Evolutionary conservation across 495 filamentous ascomycete species (phyloP), one percentile per base, ranked within the genome.

Genomic region (Cercophora scortea): DNA sequence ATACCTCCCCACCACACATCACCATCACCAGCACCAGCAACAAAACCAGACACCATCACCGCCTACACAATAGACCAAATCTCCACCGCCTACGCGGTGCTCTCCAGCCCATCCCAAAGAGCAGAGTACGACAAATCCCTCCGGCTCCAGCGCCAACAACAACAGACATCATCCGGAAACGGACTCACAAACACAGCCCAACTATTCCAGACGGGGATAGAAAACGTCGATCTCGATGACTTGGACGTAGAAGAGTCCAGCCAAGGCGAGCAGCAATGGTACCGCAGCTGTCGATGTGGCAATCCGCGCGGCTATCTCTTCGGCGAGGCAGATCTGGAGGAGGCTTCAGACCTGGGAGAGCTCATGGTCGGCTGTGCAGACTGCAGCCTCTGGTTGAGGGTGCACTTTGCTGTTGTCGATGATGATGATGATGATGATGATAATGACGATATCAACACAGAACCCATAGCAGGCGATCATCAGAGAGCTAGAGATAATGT

Each of bases 181-280:
- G 36, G 19, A 15, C 41, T n/a, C 25, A 35, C 34, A 42, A 33
- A 36, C 42, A 34, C 55, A 32, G n/a, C 53, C 45, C 4, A 33
- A 18, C 45, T 60, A 34, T 83, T 82, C 61, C 82, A 81, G 52
- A 85, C 85, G 0, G 89, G 87, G 2, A 65, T 90, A 33, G 88
- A 94, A 64, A 79, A 78, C 1, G 76, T 93, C n/a, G 90, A 96
- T 71, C 69, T 96, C 18, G 90, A 93, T 62, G 89, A 90, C 57
- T 65, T 95, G 32, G 66, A 56, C 1, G 83, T 70, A 53, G 79
- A 86, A 50, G 78, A 81, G 25, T 1, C 35, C 9, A 13, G 16
- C 9, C 38, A 13, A 15, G 58, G 54, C 18, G 61, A 64, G 4
- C 45, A 66, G 19, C 25, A 25, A 25, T 95, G 87, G 86, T 86